Percentiles rank a stretch among this genome's conserved stretches.
Conservation (phyloP, 495 filamentous ascomycete species). For the Pseudotulostoma volvatum region DNA sequence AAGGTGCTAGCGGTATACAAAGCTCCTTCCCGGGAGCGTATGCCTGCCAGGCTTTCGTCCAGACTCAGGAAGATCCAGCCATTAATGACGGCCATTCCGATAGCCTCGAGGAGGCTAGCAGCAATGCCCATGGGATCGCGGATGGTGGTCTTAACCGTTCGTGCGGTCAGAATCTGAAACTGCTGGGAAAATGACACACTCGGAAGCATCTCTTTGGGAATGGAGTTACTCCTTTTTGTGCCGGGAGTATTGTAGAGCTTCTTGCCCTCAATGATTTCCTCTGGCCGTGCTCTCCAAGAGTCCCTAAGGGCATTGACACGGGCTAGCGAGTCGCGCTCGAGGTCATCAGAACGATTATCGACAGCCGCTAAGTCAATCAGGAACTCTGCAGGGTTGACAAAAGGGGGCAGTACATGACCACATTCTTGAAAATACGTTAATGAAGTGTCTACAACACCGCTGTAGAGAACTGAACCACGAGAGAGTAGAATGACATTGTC, state of each 20-base stretch:
- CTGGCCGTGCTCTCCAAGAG: slow-evolving; percentile 29
- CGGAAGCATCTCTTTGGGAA: slow-evolving; percentile 6
- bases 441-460: slow-evolving; percentile 34
- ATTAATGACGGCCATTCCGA: slow-evolving; percentile 46
- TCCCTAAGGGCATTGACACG: slow-evolving; percentile 38
- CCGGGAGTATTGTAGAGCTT: not conserved
- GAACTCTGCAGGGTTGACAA: slow-evolving; percentile 61
- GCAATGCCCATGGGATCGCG: slow-evolving; percentile 57
- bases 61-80: slow-evolving; percentile 57
- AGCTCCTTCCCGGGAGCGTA: slow-evolving; percentile 44
- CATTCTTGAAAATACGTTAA: slow-evolving; percentile 40
- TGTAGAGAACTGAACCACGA: slow-evolving; percentile 46
- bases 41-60: slow-evolving; percentile 39
- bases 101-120: slow-evolving; percentile 46
- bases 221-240: not conserved
- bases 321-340: slow-evolving; percentile 37
- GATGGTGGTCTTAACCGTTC: slow-evolving; percentile 48
- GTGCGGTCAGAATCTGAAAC: slow-evolving; percentile 42
- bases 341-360: slow-evolving; percentile 45
- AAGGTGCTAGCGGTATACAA: slow-evolving; percentile 49
- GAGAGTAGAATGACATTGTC: slow-evolving; percentile 50
- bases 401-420: slow-evolving; percentile 42
- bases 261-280: slow-evolving; percentile 6
- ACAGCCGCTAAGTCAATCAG: slow-evolving; percentile 54
- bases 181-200: slow-evolving; percentile 39